Percentiles rank a stretch among this genome's conserved stretches.
Conservation (phyloP, 148 eudicot genomes). For the Amaranthus palmeri region DNA sequence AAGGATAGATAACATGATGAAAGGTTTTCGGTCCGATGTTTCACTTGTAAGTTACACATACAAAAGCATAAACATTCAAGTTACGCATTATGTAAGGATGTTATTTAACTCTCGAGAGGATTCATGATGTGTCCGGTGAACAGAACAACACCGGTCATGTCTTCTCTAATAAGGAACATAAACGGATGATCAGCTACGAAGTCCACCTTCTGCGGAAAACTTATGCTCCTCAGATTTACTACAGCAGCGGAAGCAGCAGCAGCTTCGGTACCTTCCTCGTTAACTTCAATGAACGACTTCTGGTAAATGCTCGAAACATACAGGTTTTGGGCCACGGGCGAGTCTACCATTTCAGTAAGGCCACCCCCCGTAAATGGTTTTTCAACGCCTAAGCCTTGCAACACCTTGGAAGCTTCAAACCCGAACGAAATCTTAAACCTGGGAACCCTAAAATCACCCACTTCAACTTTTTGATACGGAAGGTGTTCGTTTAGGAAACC, state of each 20-base stretch:
- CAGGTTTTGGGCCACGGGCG: constrained; percentile 35
- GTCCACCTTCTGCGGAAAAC: constrained; percentile 28
- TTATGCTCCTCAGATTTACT: constrained; percentile 21
- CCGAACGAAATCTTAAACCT: constrained; percentile 63
- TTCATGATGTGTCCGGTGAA: constrained; percentile 59
- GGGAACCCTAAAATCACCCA: constrained; percentile 55
- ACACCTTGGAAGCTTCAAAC: constrained; percentile 56
- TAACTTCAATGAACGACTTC: constrained; percentile 70
- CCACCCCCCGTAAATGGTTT: constrained; percentile 54
- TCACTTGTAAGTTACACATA: too few relatives aligned
- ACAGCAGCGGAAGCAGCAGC: constrained; percentile 67
- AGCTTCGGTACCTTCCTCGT: constrained; percentile 91
- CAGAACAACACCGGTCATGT: constrained; percentile 57
- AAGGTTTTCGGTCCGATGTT: too few relatives aligned
- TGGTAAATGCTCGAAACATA: constrained; percentile 63
- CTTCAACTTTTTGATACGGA: constrained; percentile 38
- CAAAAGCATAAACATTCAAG: too few relatives aligned
- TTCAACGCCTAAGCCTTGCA: constrained; percentile 52
- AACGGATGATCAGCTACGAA: constrained; percentile 91
- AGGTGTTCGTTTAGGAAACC: constrained; percentile 52
- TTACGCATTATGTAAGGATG: too few relatives aligned
- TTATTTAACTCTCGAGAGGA: constrained; percentile 27
- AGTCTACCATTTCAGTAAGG: constrained; percentile 63
- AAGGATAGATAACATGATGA: too few relatives aligned
- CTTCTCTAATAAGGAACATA: constrained; percentile 61